A percentile compares a stretch with the other conserved stretches of the same genome.
Evolutionary conservation across 2,329 filamentous ascomycete species (phyloP).

Genomic region (Scytalidium lignicola): DNA sequence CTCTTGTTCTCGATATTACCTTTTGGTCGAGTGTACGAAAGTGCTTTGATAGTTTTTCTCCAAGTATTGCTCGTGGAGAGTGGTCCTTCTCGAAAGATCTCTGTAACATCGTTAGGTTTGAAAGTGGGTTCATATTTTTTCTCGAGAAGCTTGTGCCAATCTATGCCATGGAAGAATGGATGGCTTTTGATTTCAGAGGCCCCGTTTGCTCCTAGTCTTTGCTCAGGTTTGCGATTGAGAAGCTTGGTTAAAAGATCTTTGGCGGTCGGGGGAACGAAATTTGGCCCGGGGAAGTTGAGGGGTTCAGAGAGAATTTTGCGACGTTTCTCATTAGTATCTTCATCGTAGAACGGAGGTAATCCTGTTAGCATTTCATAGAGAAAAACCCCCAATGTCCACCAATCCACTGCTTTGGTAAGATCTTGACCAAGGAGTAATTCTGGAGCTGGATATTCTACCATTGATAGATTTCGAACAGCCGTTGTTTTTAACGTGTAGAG

Average conservation of each 20-base stretch:
- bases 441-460: constrained; percentile 90
- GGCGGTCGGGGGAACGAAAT: constrained; percentile 82
- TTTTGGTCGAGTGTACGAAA: too few species aligned
- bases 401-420: constrained; percentile 86
- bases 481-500: constrained; percentile 98
- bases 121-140: constrained; percentile 95
- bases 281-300: constrained; percentile 70
- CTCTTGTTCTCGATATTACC: too few species aligned
- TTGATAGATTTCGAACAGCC: constrained; percentile 97
- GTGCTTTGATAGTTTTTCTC: too few species aligned
- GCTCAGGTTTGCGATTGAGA: constrained; percentile 81
- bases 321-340: constrained; percentile 77
- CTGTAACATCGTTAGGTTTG: constrained; percentile 53
- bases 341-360: constrained; percentile 91
- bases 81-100: not conserved
- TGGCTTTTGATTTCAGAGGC: constrained; percentile 95
- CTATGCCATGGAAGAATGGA: constrained; percentile 94
- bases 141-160: constrained; percentile 92
- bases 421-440: constrained; percentile 86
- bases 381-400: constrained; percentile 93
- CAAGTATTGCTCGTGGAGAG: too few species aligned
- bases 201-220: constrained; percentile 81
- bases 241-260: constrained; percentile 80
- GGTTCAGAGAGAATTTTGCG: constrained; percentile 86
- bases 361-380: constrained; percentile 97